These are phyloP conservation scores for Gossypium gossypioides DNA, from an alignment of 441 rosid species.

Conservation along the genomic window DNA sequence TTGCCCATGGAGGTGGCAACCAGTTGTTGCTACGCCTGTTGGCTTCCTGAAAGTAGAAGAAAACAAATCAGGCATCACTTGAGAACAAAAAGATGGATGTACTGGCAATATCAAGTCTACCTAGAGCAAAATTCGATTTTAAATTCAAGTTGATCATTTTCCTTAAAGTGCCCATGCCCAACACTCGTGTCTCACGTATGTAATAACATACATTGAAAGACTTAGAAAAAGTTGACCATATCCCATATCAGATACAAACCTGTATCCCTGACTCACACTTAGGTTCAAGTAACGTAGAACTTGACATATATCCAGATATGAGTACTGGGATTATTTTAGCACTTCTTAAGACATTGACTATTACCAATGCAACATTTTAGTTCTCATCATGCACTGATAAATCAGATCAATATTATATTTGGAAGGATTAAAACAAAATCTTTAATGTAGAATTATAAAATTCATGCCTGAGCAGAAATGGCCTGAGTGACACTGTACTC, in stretches of 20 bases:
- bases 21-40: conserved; percentile 86
- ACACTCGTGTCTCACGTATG: too few species aligned
- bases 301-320: too few species aligned
- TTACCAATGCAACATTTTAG: neutral
- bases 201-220: too few species aligned
- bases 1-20: conserved; percentile 99
- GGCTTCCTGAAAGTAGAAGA: conserved; percentile 67
- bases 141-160: neutral
- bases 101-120: neutral
- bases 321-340: neutral
- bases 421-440: neutral
- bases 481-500: conserved; percentile 90
- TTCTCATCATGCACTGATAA: neutral
- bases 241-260: too few species aligned
- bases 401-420: neutral
- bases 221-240: too few species aligned
- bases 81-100: neutral
- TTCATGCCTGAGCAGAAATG: conserved; percentile 84
- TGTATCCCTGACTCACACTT: too few species aligned
- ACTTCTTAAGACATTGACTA: neutral
- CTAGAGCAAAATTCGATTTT: neutral
- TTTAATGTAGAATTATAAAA: neutral
- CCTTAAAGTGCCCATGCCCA: too few species aligned
- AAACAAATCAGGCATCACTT: neutral
- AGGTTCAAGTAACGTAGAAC: too few species aligned